These are phyloP conservation scores for Echinosophora koreensis DNA, from an alignment of 306 rosid species.

Conservation along the genomic window DNA sequence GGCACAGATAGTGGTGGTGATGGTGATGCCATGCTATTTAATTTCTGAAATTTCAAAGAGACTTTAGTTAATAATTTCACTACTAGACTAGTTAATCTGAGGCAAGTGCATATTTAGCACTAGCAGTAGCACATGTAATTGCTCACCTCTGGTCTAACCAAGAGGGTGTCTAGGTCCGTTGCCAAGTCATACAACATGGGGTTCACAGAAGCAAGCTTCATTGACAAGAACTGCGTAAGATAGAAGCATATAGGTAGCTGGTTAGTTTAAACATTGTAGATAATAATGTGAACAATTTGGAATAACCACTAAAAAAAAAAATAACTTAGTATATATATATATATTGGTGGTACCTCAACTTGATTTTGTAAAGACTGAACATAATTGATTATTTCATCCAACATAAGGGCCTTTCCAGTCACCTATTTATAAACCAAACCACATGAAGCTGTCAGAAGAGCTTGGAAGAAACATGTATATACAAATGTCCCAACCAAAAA, in stretches of 20 bases:
- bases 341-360: slow-evolving; percentile 78
- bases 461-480: not conserved
- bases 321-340: not conserved
- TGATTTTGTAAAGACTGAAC: slow-evolving; percentile 96
- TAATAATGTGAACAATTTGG: not conserved
- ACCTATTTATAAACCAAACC: slow-evolving; percentile 64
- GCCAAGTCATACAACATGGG: slow-evolving; percentile 73
- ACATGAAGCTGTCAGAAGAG: slow-evolving; percentile 57
- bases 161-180: slow-evolving; percentile 57
- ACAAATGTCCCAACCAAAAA: not conserved
- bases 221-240: slow-evolving; percentile 85
- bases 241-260: not conserved
- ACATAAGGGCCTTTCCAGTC: slow-evolving; percentile 90
- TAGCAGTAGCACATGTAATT: not conserved
- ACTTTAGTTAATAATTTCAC: slow-evolving; percentile 36
- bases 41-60: slow-evolving; percentile 50
- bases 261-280: not conserved
- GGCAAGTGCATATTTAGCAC: not conserved
- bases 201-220: slow-evolving; percentile 83
- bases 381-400: slow-evolving; percentile 97
- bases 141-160: slow-evolving; percentile 72
- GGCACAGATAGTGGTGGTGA: slow-evolving; percentile 50
- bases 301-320: slow-evolving; percentile 15
- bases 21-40: slow-evolving; percentile 52
- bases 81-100: not conserved